A percentile compares a stretch with the other conserved stretches of the same genome.
Conservation (phyloP, 306 rosid species). For the Sicyos baderoa region DNA sequence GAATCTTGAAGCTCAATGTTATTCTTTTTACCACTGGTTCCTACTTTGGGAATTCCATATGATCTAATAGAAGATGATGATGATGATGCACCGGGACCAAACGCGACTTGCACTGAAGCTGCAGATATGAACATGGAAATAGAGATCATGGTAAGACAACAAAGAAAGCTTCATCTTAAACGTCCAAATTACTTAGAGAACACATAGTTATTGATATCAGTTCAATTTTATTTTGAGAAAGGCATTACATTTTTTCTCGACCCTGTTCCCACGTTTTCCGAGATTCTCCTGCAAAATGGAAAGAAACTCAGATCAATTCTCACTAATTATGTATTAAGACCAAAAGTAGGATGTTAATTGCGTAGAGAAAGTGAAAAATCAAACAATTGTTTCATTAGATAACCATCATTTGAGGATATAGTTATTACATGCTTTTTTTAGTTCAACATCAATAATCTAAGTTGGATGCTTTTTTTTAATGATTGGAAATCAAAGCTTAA, state of each 20-base stretch:
- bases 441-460: too few species aligned
- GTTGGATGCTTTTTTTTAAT: too few species aligned
- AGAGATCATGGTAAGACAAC: not conserved
- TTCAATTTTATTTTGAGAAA: not conserved
- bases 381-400: not conserved
- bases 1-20: conserved; percentile 22
- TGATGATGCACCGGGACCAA: conserved; percentile 57
- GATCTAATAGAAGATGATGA: conserved; percentile 34
- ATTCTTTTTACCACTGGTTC: conserved; percentile 25
- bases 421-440: too few species aligned
- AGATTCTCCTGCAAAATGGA: conserved; percentile 42
- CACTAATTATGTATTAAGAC: not conserved
- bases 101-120: conserved; percentile 62
- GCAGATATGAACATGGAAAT: conserved; percentile 26
- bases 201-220: conserved; percentile 16
- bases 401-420: not conserved
- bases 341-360: not conserved
- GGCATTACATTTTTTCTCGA: conserved; percentile 48
- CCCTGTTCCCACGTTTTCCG: conserved; percentile 35
- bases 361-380: not conserved
- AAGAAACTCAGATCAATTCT: conserved; percentile 23
- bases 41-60: conserved; percentile 31
- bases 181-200: not conserved
- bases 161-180: not conserved
- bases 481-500: too few species aligned